Evolutionary conservation across 75 land plant species (phyloP), one percentile per base, ranked within the genome.

Genomic region (Pseudotsuga menziesii): DNA sequence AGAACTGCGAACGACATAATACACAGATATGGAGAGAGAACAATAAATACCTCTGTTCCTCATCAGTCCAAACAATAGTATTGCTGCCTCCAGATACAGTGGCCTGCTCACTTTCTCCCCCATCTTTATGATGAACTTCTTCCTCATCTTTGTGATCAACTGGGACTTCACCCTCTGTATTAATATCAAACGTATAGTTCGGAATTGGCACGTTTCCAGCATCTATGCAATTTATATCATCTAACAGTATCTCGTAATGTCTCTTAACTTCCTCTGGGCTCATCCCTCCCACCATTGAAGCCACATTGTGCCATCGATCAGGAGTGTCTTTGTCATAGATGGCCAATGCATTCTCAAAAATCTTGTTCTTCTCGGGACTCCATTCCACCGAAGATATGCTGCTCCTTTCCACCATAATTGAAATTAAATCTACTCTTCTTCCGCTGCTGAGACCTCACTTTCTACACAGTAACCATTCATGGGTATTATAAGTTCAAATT

Each of bases 271-370:
- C 87, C 13, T 76, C 83, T 1, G 74, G 82, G 20, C 67, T 76
- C 63, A 79, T 85, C 39, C 88, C 87, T 3, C 79, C 77, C 12
- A 84, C 85, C 80, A 84, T 75, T 14, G 75, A 52, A n/a, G 85
- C 84, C 32, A 84, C 80, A 20, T 76, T 76, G 14, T 72, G 60
- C 88, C 88, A 87, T 12, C 81, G 71, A 58, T 81, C 78, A 9
- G 77, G 74, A 5, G 55, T 72, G 57, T 82, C 84, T 35, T 78
- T 57, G 27, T 82, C 84, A 39, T 71, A 72, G 26, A 66, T 78
- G 20, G 89, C 83, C 29, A 87, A 57, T 7, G 89, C 89, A 15
- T 60, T 70, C 80, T 87, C 89, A 59, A 87, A 87, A 56, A 32
- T 26, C 54, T 83, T 82, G 61, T 85, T 79, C 78, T 85, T 75